phyloP scores from a whole-genome alignment of 805 yeast genomes.

The Starmera caribaea region DNA sequence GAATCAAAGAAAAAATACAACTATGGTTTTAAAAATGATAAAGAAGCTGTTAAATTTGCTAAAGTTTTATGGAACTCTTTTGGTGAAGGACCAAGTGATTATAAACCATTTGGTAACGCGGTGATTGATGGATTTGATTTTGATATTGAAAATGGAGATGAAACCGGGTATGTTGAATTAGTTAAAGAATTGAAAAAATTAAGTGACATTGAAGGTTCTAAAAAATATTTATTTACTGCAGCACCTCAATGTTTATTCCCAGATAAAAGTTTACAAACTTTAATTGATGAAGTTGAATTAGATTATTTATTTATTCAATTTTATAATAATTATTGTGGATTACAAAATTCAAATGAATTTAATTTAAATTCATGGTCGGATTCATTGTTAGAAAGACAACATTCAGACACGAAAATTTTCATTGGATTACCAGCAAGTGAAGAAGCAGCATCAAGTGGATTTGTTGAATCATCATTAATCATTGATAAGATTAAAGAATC shows the following conservation, averaged over 20 bases:
- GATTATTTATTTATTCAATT: slow-evolving; percentile 70
- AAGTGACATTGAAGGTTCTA: slow-evolving; percentile 31
- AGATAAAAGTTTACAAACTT: slow-evolving; percentile 42
- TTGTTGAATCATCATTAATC: slow-evolving; percentile 31
- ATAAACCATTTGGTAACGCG: slow-evolving; percentile 63
- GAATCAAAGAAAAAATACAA: slow-evolving; percentile 58
- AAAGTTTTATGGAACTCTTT: slow-evolving; percentile 50
- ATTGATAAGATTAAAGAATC: slow-evolving; percentile 18
- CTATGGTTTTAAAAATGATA: slow-evolving; percentile 78
- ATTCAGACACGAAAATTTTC: slow-evolving; percentile 42
- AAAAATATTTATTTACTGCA: slow-evolving; percentile 54
- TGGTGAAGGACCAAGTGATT: slow-evolving; percentile 43
- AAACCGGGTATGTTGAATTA: slow-evolving; percentile 58
- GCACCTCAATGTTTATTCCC: slow-evolving; percentile 78
- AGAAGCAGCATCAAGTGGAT: slow-evolving; percentile 50
- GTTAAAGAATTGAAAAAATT: slow-evolving; percentile 36
- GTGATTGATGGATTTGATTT: slow-evolving; percentile 88
- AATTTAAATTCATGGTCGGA: slow-evolving; percentile 42
- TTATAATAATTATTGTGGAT: slow-evolving; percentile 57
- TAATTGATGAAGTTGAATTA: slow-evolving; percentile 40
- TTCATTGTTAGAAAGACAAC: slow-evolving; percentile 7
- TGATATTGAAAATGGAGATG: slow-evolving; percentile 64
- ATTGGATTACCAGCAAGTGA: slow-evolving; percentile 55
- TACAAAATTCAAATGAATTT: slow-evolving; percentile 28
- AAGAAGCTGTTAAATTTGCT: slow-evolving; percentile 61